Evolutionary conservation across 495 filamentous ascomycete species (phyloP).

Genomic region (Aspergillus carlsbadensis): DNA sequence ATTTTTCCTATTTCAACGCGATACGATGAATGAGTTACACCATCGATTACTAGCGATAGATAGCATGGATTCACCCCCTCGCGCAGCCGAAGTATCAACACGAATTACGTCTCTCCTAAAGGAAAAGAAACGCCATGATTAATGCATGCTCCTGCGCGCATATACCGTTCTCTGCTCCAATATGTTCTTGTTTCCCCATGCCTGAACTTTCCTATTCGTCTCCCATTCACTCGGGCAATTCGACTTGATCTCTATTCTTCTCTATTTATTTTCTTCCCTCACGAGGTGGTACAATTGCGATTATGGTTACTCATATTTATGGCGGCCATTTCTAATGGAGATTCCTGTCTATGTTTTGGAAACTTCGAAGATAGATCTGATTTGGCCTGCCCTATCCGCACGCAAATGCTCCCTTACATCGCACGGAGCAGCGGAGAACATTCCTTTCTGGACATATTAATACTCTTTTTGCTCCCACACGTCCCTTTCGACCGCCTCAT

Average conservation of each 20-base stretch:
- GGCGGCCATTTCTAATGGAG: conserved; percentile 8
- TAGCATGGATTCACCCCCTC: conserved; percentile 17
- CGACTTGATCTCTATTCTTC: not conserved
- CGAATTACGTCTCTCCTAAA: conserved; percentile 10
- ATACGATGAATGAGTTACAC: conserved; percentile 23
- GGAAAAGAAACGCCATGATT: conserved; percentile 14
- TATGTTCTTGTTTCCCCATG: not conserved
- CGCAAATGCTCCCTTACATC: conserved; percentile 1
- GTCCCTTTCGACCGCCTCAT: conserved; percentile 5
- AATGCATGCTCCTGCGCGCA: conserved; percentile 6
- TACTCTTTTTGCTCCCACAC: not conserved
- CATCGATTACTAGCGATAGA: conserved; percentile 22
- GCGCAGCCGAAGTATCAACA: conserved; percentile 7
- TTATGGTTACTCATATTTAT: conserved; percentile 15
- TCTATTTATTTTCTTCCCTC: conserved; percentile 7
- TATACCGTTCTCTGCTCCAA: not conserved
- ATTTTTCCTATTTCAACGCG: conserved; percentile 12
- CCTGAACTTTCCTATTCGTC: not conserved
- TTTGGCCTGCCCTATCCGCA: not conserved
- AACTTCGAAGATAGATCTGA: conserved; percentile 4
- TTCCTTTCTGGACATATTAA: conserved; percentile 15
- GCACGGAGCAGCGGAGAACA: not conserved
- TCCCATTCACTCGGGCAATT: not conserved
- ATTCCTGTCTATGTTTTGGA: conserved; percentile 10
- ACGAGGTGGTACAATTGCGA: conserved; percentile 11